These are phyloP conservation scores for Drechmeria coniospora DNA, from an alignment of 2,329 filamentous ascomycete species.

Conservation along the genomic window DNA sequence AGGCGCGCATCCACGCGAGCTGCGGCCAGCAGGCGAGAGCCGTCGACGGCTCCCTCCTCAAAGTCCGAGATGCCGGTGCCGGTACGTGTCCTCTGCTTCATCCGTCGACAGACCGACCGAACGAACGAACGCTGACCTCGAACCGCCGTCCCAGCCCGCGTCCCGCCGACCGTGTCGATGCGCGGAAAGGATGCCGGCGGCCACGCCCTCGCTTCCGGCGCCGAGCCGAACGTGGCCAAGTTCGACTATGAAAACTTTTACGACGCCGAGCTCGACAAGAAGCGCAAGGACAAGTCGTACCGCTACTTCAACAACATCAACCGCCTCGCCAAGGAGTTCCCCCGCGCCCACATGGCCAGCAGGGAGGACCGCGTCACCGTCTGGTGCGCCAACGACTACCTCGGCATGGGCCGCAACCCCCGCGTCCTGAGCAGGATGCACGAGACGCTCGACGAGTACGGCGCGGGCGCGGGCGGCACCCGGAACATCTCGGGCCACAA, in stretches of 20 bases:
- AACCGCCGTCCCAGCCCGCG: conserved; percentile 4
- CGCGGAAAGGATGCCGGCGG: conserved; percentile 5
- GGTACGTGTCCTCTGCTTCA: too few species aligned
- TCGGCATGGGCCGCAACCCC: conserved; percentile 90
- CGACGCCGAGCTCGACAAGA: conserved; percentile 79
- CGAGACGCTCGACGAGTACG: conserved; percentile 84
- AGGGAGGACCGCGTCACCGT: conserved; percentile 82
- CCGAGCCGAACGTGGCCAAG: conserved; percentile 28
- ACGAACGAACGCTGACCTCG: neutral
- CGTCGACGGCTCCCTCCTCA: conserved; percentile 44
- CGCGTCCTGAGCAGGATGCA: conserved; percentile 86
- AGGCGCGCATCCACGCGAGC: conserved; percentile 71
- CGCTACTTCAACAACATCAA: conserved; percentile 99
- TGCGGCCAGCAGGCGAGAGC: conserved; percentile 62
- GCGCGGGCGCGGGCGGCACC: conserved; percentile 86
- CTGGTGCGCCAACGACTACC: conserved; percentile 98
- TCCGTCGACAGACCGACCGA: neutral
- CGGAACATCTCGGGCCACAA: conserved; percentile 98
- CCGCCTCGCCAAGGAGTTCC: conserved; percentile 88
- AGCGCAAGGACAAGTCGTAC: conserved; percentile 99
- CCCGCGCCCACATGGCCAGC: conserved; percentile 77
- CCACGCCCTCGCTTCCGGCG: conserved; percentile 6
- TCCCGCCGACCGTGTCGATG: conserved; percentile 9
- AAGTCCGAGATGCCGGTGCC: conserved; percentile 35
- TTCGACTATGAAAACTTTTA: conserved; percentile 94